A percentile compares a stretch with the other conserved stretches of the same genome.
These are phyloP conservation scores for Phytophthora pini DNA, from an alignment of 352 stramenopile species.

Conservation along the genomic window DNA sequence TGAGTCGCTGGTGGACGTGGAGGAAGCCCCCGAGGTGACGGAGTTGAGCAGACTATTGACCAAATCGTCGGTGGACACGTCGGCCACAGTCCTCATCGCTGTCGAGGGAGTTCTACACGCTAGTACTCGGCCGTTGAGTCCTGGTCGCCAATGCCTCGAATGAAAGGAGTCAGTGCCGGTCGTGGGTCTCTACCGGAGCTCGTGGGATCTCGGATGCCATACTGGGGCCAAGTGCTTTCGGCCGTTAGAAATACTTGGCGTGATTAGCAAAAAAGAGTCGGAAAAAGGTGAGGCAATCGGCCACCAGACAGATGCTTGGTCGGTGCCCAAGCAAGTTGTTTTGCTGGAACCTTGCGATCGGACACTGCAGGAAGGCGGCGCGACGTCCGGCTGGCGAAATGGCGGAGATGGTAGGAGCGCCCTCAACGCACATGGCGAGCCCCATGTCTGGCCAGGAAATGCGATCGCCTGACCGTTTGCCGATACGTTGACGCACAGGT, in stretches of 20 bases:
- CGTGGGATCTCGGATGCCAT: background rate
- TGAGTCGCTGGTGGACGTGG: conserved; percentile 8
- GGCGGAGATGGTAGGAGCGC: background rate
- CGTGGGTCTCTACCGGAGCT: conserved; percentile 12
- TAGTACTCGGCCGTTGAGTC: background rate
- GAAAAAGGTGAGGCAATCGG: conserved; percentile 1
- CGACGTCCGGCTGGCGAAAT: background rate
- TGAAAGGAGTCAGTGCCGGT: conserved; percentile 30
- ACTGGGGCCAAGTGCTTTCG: conserved; percentile 21
- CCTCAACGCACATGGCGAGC: conserved; percentile 22
- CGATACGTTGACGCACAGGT: too few relatives aligned
- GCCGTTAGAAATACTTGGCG: background rate
- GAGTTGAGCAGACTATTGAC: conserved; percentile 52
- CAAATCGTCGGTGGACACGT: conserved; percentile 48
- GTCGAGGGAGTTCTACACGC: background rate
- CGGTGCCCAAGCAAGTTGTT: background rate
- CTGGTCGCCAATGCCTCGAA: conserved; percentile 22
- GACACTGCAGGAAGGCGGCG: conserved; percentile 1
- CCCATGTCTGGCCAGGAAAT: conserved; percentile 12
- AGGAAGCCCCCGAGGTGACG: conserved; percentile 31
- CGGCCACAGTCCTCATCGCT: conserved; percentile 32
- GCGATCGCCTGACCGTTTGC: too few relatives aligned
- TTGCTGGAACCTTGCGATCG: conserved; percentile 13
- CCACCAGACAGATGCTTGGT: background rate
- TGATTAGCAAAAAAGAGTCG: conserved; percentile 17